Evolutionary conservation across 2,329 filamentous ascomycete genomes (phyloP).

Genomic region (Trichoderma simmonsii): DNA sequence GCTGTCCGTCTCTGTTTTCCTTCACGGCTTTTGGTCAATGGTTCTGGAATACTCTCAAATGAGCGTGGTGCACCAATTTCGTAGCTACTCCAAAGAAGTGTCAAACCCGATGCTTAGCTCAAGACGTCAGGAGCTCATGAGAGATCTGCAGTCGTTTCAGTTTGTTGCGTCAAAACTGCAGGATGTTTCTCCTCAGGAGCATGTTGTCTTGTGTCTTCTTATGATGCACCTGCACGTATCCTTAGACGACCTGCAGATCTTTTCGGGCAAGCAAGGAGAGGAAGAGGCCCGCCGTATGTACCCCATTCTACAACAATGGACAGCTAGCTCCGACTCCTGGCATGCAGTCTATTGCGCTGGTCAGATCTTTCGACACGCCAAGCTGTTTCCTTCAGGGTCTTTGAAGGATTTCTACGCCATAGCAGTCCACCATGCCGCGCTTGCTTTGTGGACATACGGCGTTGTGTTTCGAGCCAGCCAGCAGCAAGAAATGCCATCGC

Average conservation of each 20-base stretch:
- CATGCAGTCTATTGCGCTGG: slow-evolving; percentile 66
- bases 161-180: slow-evolving; percentile 41
- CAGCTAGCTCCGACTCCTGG: slow-evolving; percentile 51
- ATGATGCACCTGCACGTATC: slow-evolving; percentile 63
- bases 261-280: slow-evolving; percentile 64
- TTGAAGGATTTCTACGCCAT: slow-evolving; percentile 66
- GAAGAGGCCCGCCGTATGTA: slow-evolving; percentile 61
- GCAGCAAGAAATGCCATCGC: slow-evolving; percentile 31
- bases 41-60: slow-evolving; percentile 65
- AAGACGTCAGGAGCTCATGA: slow-evolving; percentile 61
- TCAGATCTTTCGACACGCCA: slow-evolving; percentile 61
- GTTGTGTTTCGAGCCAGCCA: slow-evolving; percentile 49
- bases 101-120: slow-evolving; percentile 48
- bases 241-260: slow-evolving; percentile 63
- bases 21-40: slow-evolving; percentile 64
- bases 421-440: slow-evolving; percentile 63
- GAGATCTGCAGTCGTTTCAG: slow-evolving; percentile 51
- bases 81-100: slow-evolving; percentile 44
- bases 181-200: slow-evolving; percentile 45
- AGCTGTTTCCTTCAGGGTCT: slow-evolving; percentile 48
- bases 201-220: slow-evolving; percentile 51
- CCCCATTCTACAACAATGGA: slow-evolving; percentile 58
- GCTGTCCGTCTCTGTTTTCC: slow-evolving; percentile 56
- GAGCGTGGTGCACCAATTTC: slow-evolving; percentile 46
- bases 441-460: slow-evolving; percentile 68